Percentiles rank a stretch among this genome's conserved stretches.
Conservation (phyloP, 164 flowering plant species). For the Magnolia kwangsiensis region DNA sequence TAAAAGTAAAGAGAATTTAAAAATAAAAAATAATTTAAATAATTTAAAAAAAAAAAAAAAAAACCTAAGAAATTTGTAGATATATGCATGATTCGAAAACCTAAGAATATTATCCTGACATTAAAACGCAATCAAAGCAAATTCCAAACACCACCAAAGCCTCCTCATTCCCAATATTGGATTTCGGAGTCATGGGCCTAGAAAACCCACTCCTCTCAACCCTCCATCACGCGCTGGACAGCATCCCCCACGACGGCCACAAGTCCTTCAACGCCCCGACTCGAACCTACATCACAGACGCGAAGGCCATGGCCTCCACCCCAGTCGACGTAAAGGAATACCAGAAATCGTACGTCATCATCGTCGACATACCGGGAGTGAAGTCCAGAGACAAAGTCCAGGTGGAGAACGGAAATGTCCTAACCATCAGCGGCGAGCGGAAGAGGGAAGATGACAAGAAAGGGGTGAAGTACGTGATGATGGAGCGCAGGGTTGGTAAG, state of each 20-base stretch:
- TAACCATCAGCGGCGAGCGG: conserved; percentile 44
- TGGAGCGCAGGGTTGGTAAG: conserved; percentile 64
- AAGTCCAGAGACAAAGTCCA: conserved; percentile 42
- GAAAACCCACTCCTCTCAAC: too few relatives aligned
- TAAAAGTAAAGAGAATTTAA: too few relatives aligned
- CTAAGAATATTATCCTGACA: too few relatives aligned
- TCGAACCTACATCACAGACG: conserved; percentile 52
- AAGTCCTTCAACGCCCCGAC: conserved; percentile 32
- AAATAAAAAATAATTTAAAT: too few relatives aligned
- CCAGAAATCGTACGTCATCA: conserved; percentile 39
- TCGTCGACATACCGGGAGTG: conserved; percentile 65
- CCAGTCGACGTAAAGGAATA: conserved; percentile 53
- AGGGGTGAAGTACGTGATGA: conserved; percentile 47
- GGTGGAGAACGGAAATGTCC: conserved; percentile 44
- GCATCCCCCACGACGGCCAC: conserved; percentile 30
- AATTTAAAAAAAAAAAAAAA: too few relatives aligned
- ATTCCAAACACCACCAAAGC: too few relatives aligned
- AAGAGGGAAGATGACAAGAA: conserved; percentile 40
- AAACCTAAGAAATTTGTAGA: too few relatives aligned
- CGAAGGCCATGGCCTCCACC: conserved; percentile 61
- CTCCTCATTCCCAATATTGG: too few relatives aligned
- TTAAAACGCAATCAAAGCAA: too few relatives aligned
- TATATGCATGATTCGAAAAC: too few relatives aligned
- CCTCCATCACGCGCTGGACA: too few relatives aligned
- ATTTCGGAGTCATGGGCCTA: too few relatives aligned